phyloP scores from a whole-genome alignment of 176 grass and related monocot species.

The Luzula sylvatica region DNA sequence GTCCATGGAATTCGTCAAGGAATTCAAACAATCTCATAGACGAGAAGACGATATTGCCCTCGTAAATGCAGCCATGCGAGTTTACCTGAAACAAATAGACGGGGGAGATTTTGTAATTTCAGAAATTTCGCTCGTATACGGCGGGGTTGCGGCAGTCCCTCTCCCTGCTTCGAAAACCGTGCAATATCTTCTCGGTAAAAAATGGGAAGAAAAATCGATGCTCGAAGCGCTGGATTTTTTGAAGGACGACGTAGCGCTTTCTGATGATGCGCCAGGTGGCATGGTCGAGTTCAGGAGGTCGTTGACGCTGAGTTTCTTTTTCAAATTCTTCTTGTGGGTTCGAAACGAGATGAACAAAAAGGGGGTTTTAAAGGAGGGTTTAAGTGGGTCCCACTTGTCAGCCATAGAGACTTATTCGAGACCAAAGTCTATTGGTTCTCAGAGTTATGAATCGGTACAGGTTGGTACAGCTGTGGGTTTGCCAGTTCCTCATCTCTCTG shows the following conservation, averaged over 20 bases:
- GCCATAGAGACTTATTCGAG: conserved; percentile 51
- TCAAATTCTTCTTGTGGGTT: conserved; percentile 87
- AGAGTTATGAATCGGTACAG: conserved; percentile 70
- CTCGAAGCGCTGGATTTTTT: conserved; percentile 50
- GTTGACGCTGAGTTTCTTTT: conserved; percentile 92
- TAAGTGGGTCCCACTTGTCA: conserved; percentile 39
- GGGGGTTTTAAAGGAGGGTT: conserved; percentile 34
- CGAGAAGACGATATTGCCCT: conserved; percentile 98
- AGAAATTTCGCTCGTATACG: conserved; percentile 71
- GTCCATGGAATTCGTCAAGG: conserved; percentile 82
- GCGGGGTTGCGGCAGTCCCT: conserved; percentile 69
- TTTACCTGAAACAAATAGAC: conserved; percentile 43
- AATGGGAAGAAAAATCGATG: conserved; percentile 50
- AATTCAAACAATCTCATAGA: conserved; percentile 96
- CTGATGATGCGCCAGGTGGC: conserved; percentile 84
- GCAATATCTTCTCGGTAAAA: conserved; percentile 50
- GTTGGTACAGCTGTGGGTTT: conserved; percentile 79
- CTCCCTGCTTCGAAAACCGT: conserved; percentile 54
- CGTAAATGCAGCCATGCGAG: conserved; percentile 86
- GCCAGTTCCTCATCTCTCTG: conserved; percentile 70
- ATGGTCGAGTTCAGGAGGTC: conserved; percentile 96
- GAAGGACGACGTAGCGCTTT: conserved; percentile 65
- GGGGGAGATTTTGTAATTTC: conserved; percentile 40
- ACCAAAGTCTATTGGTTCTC: conserved; percentile 33
- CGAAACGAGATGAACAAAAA: conserved; percentile 65